phyloP scores from a whole-genome alignment of 768 basidiomycete species.

The Suillus spraguei region DNA sequence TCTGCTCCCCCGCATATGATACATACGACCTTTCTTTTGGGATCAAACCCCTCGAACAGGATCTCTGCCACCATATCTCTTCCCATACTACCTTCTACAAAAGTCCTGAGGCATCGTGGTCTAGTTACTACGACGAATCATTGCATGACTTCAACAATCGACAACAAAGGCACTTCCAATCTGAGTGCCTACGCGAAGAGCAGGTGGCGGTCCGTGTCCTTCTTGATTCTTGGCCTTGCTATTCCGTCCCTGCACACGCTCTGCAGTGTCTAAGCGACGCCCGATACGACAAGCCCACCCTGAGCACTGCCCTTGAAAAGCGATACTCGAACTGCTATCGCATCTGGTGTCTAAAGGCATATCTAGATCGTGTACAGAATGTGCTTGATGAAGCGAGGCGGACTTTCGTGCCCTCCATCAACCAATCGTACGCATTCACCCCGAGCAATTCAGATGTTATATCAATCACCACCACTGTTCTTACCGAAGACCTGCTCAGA shows the following conservation, averaged over 20 bases:
- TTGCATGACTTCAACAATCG: not conserved
- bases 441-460: not conserved
- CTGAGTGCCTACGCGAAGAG: not conserved
- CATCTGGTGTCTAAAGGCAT: constrained; percentile 15
- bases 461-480: constrained; percentile 1
- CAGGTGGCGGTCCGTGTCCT: not conserved
- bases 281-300: constrained; percentile 7
- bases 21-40: constrained; percentile 15
- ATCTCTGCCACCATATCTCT: constrained; percentile 7
- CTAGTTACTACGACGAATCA: not conserved
- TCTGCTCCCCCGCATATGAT: constrained; percentile 14
- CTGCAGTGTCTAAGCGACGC: constrained; percentile 4
- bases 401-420: not conserved
- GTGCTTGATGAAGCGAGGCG: constrained; percentile 9
- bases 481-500: constrained; percentile 3
- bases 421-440: constrained; percentile 6
- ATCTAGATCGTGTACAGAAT: constrained; percentile 17
- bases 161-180: not conserved
- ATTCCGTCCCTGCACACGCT: constrained; percentile 1
- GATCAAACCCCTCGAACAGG: constrained; percentile 2
- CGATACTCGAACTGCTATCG: constrained; percentile 21
- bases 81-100: constrained; percentile 2
- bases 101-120: constrained; percentile 13
- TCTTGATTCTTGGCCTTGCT: constrained; percentile 20
- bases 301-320: constrained; percentile 2